Percentiles rank a stretch among this genome's conserved stretches.
phyloP scores from a whole-genome alignment of 208 protist species.

The Trypanosoma cruzi region DNA sequence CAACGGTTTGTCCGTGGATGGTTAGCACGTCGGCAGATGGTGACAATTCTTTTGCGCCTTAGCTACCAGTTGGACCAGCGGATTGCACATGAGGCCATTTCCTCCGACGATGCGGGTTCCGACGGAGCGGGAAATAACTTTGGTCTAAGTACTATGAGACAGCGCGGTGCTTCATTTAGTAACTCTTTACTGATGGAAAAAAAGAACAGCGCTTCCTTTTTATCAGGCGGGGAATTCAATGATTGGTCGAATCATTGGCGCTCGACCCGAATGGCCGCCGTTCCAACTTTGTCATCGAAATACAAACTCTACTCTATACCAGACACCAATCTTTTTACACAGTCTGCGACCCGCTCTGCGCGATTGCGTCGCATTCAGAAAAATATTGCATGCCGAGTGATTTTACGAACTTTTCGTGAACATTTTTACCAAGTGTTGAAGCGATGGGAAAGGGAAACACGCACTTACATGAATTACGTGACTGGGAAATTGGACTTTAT shows the following conservation, averaged over 20 bases:
- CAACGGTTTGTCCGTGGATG: conserved; percentile 16
- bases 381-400: conserved; percentile 38
- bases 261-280: background rate
- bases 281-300: background rate
- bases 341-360: background rate
- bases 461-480: conserved; percentile 19
- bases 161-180: background rate
- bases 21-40: conserved; percentile 1
- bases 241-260: background rate
- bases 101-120: background rate
- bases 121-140: background rate
- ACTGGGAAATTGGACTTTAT: conserved; percentile 22
- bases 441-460: conserved; percentile 29
- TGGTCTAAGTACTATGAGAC: background rate
- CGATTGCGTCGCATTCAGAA: conserved; percentile 32
- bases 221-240: background rate
- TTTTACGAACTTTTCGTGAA: conserved; percentile 30
- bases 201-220: background rate
- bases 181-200: background rate
- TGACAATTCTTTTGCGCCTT: conserved; percentile 1
- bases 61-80: conserved; percentile 10
- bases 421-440: conserved; percentile 10
- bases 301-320: background rate
- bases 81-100: background rate
- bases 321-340: background rate